Evolutionary conservation across 2,329 filamentous ascomycete genomes (phyloP).

Genomic region (Penicillium sp.): DNA sequence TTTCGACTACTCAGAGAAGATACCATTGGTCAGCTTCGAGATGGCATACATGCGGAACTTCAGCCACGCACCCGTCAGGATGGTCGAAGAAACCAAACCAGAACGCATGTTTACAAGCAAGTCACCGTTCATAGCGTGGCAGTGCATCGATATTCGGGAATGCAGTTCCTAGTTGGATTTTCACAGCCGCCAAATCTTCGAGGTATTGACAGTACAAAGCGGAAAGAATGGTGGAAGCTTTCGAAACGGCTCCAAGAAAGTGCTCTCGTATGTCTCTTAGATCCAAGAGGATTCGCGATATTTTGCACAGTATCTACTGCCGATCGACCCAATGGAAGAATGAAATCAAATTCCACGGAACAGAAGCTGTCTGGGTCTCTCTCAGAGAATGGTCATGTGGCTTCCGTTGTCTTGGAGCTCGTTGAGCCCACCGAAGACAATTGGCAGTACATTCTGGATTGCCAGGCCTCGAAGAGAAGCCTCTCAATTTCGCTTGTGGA

Average conservation of each 20-base stretch:
- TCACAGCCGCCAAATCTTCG: constrained; percentile 22
- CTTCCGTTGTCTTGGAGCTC: constrained; percentile 30
- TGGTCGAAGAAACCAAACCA: neutral
- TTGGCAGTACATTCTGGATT: constrained; percentile 20
- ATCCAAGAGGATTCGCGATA: constrained; percentile 17
- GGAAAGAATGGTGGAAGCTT: constrained; percentile 31
- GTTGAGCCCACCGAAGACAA: constrained; percentile 29
- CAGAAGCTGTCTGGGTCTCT: constrained; percentile 19
- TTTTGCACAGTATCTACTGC: constrained; percentile 27
- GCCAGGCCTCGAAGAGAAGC: neutral
- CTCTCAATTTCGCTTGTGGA: constrained; percentile 52
- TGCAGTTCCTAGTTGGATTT: constrained; percentile 26
- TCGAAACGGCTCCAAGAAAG: constrained; percentile 32
- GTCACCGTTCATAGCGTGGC: constrained; percentile 8
- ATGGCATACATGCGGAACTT: constrained; percentile 11
- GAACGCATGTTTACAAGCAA: neutral
- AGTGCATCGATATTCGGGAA: constrained; percentile 19
- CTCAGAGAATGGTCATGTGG: constrained; percentile 25
- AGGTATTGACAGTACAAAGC: constrained; percentile 4
- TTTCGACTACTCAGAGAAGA: constrained; percentile 5
- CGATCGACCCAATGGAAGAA: constrained; percentile 7
- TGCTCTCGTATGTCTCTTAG: constrained; percentile 31
- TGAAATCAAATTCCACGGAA: neutral
- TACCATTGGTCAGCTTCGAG: constrained; percentile 11
- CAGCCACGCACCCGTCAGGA: neutral